These are phyloP conservation scores for Exophiala dermatitidis DNA, from an alignment of 2,329 filamentous ascomycete genomes.

Conservation along the genomic window DNA sequence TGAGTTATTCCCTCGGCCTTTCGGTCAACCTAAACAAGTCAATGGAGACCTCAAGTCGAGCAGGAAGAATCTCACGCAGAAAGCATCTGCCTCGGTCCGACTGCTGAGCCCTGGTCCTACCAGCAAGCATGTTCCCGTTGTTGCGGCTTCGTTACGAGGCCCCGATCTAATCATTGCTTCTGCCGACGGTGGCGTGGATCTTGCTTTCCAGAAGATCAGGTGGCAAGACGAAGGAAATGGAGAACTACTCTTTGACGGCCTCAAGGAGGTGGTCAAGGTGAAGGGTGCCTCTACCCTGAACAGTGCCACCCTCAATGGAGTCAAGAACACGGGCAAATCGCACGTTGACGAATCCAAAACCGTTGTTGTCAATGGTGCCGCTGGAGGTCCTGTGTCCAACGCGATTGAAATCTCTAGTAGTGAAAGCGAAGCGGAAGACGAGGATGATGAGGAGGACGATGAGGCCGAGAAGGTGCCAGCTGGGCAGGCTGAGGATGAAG, in stretches of 20 bases:
- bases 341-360: conserved; percentile 53
- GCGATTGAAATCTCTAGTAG: conserved; percentile 45
- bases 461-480: conserved; percentile 1
- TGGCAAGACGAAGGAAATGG: conserved; percentile 42
- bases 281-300: conserved; percentile 39
- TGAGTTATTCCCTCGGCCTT: conserved; percentile 46
- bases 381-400: conserved; percentile 35
- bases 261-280: conserved; percentile 39
- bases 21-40: conserved; percentile 31
- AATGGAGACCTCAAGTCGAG: conserved; percentile 30
- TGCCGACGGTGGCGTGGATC: conserved; percentile 44
- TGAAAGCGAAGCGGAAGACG: conserved; percentile 36
- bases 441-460: conserved; percentile 14
- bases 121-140: conserved; percentile 36
- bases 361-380: conserved; percentile 40
- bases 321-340: conserved; percentile 44
- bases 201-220: conserved; percentile 44
- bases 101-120: conserved; percentile 38
- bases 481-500: not conserved
- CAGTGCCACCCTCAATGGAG: conserved; percentile 48
- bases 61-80: conserved; percentile 37
- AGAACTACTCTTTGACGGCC: conserved; percentile 37
- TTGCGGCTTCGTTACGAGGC: conserved; percentile 41
- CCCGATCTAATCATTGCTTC: conserved; percentile 43
- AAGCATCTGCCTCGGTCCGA: conserved; percentile 40